These are phyloP conservation scores for Monosporascus sp. DNA, from an alignment of 2,329 filamentous ascomycete genomes.

Conservation along the genomic window DNA sequence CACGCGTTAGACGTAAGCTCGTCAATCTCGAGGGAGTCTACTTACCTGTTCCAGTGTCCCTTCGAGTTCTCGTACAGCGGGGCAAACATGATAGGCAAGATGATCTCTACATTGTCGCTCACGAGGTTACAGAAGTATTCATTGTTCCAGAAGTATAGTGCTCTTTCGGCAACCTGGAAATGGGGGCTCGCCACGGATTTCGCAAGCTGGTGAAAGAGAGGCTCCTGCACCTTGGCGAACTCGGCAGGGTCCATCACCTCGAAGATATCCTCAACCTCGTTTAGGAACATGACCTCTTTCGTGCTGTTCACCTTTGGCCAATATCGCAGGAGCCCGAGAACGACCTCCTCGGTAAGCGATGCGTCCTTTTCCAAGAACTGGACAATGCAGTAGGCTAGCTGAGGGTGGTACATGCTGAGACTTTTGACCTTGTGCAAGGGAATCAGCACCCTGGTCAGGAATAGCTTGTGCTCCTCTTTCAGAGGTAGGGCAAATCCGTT, in stretches of 20 bases:
- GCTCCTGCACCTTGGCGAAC: slow-evolving; percentile 97
- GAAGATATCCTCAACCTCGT: slow-evolving; percentile 98
- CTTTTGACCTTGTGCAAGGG: slow-evolving; percentile 98
- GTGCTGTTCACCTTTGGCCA: slow-evolving; percentile 99
- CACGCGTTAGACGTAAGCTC: slow-evolving; percentile 24
- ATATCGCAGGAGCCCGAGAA: slow-evolving; percentile 88
- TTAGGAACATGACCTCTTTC: slow-evolving; percentile 99
- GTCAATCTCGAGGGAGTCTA: slow-evolving; percentile 1
- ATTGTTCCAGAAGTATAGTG: slow-evolving; percentile 99
- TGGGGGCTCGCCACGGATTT: slow-evolving; percentile 98
- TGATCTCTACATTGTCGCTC: slow-evolving; percentile 97
- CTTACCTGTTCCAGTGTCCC: slow-evolving; percentile 96
- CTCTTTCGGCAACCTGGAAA: slow-evolving; percentile 96
- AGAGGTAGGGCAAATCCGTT: slow-evolving; percentile 95
- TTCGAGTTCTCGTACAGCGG: slow-evolving; percentile 98
- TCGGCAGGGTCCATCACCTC: slow-evolving; percentile 99
- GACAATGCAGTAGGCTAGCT: slow-evolving; percentile 97
- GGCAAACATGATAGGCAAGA: slow-evolving; percentile 98
- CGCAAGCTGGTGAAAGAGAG: slow-evolving; percentile 91
- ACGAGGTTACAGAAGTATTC: slow-evolving; percentile 99
- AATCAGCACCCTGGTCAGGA: slow-evolving; percentile 86
- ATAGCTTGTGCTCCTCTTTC: slow-evolving; percentile 98
- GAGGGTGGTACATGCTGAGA: slow-evolving; percentile 98
- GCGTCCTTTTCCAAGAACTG: slow-evolving; percentile 98
- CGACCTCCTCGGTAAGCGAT: slow-evolving; percentile 93